phyloP scores from a whole-genome alignment of 78 protist species.

The Dictyostelium intermedium region DNA sequence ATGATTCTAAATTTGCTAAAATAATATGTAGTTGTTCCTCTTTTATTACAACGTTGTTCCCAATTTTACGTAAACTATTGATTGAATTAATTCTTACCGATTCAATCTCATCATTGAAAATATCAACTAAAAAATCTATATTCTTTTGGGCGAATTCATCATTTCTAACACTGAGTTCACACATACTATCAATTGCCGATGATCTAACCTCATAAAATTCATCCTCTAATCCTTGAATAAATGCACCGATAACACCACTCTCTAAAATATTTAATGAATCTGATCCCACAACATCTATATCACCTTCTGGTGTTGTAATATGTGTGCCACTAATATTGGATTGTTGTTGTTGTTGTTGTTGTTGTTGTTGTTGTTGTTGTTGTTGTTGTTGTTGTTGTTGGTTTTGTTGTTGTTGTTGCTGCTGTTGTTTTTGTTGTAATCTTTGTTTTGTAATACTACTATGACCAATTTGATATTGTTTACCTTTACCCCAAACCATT shows the following conservation, averaged over 20 bases:
- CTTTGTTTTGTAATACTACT: conserved; percentile 5
- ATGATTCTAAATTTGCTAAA: conserved; percentile 51
- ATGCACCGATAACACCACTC: conserved; percentile 82
- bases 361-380: neutral
- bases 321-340: neutral
- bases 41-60: conserved; percentile 20
- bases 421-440: conserved; percentile 38
- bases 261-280: conserved; percentile 66
- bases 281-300: conserved; percentile 47
- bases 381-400: conserved; percentile 24
- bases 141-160: conserved; percentile 76
- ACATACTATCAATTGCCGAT: conserved; percentile 79
- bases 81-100: conserved; percentile 80
- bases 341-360: neutral
- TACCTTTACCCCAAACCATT: conserved; percentile 31
- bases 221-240: conserved; percentile 79
- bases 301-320: conserved; percentile 61
- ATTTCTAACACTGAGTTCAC: conserved; percentile 70
- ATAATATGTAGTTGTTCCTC: conserved; percentile 72
- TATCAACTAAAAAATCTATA: conserved; percentile 78
- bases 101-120: conserved; percentile 81
- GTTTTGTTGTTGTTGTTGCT: conserved; percentile 18
- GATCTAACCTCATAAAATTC: conserved; percentile 80
- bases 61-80: conserved; percentile 64
- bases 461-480: conserved; percentile 68